Percentiles rank a stretch among this genome's conserved stretches.
phyloP scores from a whole-genome alignment of 2,329 filamentous ascomycete genomes.

The Alternaria sp. region DNA sequence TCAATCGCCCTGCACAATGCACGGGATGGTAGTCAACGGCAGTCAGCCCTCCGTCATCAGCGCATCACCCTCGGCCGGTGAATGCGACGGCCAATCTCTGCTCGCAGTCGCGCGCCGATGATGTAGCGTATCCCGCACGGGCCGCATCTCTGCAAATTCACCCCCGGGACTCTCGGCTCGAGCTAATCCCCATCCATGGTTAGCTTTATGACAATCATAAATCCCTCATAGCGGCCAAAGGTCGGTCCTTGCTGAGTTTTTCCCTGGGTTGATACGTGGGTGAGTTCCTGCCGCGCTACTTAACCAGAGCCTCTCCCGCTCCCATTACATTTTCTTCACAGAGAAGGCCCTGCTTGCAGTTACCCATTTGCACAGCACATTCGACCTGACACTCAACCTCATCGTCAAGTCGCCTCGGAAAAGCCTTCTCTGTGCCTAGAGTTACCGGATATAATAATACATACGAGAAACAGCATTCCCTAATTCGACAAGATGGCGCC shows the following conservation, averaged over 20 bases:
- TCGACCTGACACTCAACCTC: slow-evolving; percentile 30
- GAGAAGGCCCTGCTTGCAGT: slow-evolving; percentile 41
- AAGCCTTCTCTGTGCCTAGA: slow-evolving; percentile 40
- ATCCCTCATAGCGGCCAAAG: slow-evolving; percentile 27
- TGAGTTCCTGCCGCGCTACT: slow-evolving; percentile 25
- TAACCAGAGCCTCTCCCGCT: slow-evolving; percentile 35
- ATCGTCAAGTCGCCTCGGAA: slow-evolving; percentile 31
- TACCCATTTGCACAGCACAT: slow-evolving; percentile 38
- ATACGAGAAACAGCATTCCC: slow-evolving; percentile 29
- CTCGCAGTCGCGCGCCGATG: slow-evolving; percentile 16
- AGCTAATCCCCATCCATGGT: slow-evolving; percentile 19
- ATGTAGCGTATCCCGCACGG: slow-evolving; percentile 24
- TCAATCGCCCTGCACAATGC: neutral
- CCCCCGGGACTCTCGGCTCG: slow-evolving; percentile 25
- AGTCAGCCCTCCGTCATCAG: slow-evolving; percentile 8
- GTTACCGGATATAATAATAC: slow-evolving; percentile 25
- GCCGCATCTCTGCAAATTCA: slow-evolving; percentile 20
- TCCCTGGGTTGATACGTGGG: slow-evolving; percentile 30
- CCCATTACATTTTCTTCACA: slow-evolving; percentile 29
- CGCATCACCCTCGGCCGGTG: slow-evolving; percentile 18
- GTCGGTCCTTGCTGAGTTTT: slow-evolving; percentile 37
- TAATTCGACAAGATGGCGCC: slow-evolving; percentile 34
- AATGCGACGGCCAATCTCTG: slow-evolving; percentile 23
- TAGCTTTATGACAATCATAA: slow-evolving; percentile 26
- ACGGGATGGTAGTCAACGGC: neutral